A percentile compares a stretch with the other conserved stretches of the same genome.
Evolutionary conservation across 1,284 basidiomycete genomes (phyloP).

Genomic region (Puccinia brachypodii): DNA sequence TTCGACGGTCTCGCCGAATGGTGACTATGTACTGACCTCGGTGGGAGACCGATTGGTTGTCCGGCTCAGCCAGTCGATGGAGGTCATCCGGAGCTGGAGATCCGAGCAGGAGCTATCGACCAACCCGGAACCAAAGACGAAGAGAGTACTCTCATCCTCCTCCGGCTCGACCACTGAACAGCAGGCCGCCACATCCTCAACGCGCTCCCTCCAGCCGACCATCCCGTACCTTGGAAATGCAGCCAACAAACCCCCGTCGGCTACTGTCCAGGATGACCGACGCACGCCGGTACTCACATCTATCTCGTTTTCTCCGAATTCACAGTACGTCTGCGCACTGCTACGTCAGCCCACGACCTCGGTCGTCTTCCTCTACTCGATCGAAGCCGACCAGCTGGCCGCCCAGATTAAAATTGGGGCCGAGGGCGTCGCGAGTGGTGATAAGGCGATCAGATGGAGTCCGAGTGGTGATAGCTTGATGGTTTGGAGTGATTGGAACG

Average conservation of each 20-base stretch:
- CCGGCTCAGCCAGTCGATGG: conserved; percentile 15
- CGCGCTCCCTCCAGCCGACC: neutral
- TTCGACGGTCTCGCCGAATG: conserved; percentile 31
- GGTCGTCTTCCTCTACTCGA: conserved; percentile 26
- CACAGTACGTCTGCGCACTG: conserved; percentile 18
- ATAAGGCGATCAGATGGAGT: conserved; percentile 34
- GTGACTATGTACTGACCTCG: conserved; percentile 31
- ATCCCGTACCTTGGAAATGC: conserved; percentile 13
- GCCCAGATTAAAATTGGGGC: conserved; percentile 31
- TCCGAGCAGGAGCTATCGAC: neutral
- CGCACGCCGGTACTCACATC: conserved; percentile 20
- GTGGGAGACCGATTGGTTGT: conserved; percentile 30
- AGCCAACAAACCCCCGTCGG: neutral
- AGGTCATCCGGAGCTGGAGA: conserved; percentile 36
- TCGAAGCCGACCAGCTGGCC: conserved; percentile 27
- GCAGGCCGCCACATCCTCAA: neutral
- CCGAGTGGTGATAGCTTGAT: conserved; percentile 26
- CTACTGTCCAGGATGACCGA: neutral
- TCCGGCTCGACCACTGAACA: neutral
- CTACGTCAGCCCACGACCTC: conserved; percentile 7
- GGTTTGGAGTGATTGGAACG: conserved; percentile 43
- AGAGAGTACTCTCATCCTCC: neutral
- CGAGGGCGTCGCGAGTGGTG: conserved; percentile 38
- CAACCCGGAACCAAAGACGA: neutral
- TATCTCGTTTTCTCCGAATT: conserved; percentile 39